phyloP scores from a whole-genome alignment of 257 asterid genomes.

The Przewalskia tangutica region DNA sequence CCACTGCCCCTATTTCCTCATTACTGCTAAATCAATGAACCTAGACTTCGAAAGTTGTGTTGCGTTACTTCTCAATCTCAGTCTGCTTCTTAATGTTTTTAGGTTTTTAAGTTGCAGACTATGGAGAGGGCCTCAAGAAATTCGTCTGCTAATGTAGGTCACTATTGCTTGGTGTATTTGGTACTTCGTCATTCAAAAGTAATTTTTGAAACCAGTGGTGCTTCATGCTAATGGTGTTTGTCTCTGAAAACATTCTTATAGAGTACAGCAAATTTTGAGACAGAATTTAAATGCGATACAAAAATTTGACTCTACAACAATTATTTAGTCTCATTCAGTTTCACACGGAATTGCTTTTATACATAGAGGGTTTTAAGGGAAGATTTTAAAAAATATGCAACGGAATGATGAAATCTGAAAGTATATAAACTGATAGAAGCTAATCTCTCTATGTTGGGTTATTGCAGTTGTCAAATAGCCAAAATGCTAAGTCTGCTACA shows the following conservation, averaged over 20 bases:
- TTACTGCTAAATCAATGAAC: neutral
- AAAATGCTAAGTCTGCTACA: slow-evolving; percentile 4
- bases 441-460: neutral
- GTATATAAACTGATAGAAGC: neutral
- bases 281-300: neutral
- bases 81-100: neutral
- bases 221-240: no score
- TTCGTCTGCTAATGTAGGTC: slow-evolving; percentile 37
- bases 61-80: neutral
- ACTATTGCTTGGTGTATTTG: neutral
- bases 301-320: neutral
- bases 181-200: no score
- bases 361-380: neutral
- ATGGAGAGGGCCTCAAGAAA: slow-evolving; percentile 47
- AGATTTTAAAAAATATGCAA: neutral
- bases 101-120: slow-evolving; percentile 54
- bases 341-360: neutral
- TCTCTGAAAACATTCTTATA: neutral
- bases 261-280: neutral
- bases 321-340: neutral
- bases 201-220: no score
- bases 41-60: neutral
- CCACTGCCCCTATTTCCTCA: neutral
- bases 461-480: slow-evolving; percentile 20
- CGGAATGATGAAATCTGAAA: neutral